Base-by-base conservation (phyloP, 306 rosid genomes). In the Albizia julibrissin region DNA sequence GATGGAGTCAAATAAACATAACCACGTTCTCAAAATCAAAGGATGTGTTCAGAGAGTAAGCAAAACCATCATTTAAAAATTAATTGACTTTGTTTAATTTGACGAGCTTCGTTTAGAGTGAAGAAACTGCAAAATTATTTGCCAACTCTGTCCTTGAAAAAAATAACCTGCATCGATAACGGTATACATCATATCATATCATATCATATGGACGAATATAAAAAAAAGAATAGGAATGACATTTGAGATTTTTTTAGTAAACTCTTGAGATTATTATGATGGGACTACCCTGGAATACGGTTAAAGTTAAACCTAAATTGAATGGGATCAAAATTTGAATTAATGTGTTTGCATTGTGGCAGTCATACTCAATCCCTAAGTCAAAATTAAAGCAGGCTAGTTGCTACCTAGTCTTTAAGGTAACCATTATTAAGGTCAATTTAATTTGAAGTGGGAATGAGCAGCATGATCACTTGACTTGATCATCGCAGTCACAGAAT, bases 401-500 rank as follows among this genome's bases (percentile, higher is more conserved):
- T 26, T 4, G 4, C 67, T 12, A 5, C 67, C 8, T 72, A 73
- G n/a, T 8, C 26, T 58, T 58, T 58, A 54, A n/a, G 12, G 27
- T n/a, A 54, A 1, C 27, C 21, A 54, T n/a, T n/a, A 54, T 21
- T 10, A 26, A 26, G 71, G 15, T 44, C 76, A 76, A 80, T 62
- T 34, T 70, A 80, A 80, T 62, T 61, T 54, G 44, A 42, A 58
- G 18, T 58, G 26, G 7, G 26, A 40, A 42, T 69, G 49, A 19
- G 40, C 5, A 22, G 8, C n/a, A 73, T 85, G 81, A 64, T 52
- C 83, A 81, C 86, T 46, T 78, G 64, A 40, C 34, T 40, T 12
- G 72, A 83, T 81, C 90, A 78, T 56, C 78, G 80, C 85, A 79
- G 73, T 24, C 10, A 71, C 56, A n/a, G 14, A 66, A 77, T 70